Base-by-base conservation (phyloP, 129 eudicot genomes). In the Erigeron canadensis region DNA sequence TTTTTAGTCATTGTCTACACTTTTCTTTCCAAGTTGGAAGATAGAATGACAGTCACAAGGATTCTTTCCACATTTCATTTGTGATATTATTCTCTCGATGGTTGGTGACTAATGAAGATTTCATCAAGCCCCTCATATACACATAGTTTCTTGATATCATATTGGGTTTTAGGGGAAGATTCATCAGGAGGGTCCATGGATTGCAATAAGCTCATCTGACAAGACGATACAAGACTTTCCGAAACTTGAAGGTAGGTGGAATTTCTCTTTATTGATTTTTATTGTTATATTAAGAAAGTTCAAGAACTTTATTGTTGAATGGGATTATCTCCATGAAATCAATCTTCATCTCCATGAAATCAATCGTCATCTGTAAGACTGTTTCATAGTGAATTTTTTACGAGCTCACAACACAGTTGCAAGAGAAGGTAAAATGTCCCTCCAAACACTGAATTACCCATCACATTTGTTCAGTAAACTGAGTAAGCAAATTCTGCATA, bases 391-490 rank as follows among this genome's bases (percentile, higher is more conserved):
- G 64, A 63, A 57, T 0, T 15, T 58, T 0, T 15, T 58, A 43
- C 23, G 54, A 34, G 60, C 47, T 44, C 60, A 28, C 23, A 59
- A 28, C 23, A 59, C 13, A 59, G 46, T 55, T 28, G 42, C 63
- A 76, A 37, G 21, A 38, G 63, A 65, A 67, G 54, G 42, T 40
- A 48, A 55, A 54, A 80, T 82, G 81, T 78, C 84, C 61, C 81
- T 85, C 77, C 80, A 74, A n/a, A 41, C 89, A 67, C 77, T 85
- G 62, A 81, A 78, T 69, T 78, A 83, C 77, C 76, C 74, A 28
- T 59, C 82, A 12, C 54, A 78, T 47, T 61, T 67, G 38, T 64
- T 78, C 11, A 65, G 84, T 67, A 76, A 69, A 77, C 15, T 61
- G 28, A 75, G 47, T 23, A 85, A 71, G 71, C 77, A 79, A n/a